Evolutionary conservation across 2,329 filamentous ascomycete genomes (phyloP).

Genomic region (Talaromyces amestolkiae): DNA sequence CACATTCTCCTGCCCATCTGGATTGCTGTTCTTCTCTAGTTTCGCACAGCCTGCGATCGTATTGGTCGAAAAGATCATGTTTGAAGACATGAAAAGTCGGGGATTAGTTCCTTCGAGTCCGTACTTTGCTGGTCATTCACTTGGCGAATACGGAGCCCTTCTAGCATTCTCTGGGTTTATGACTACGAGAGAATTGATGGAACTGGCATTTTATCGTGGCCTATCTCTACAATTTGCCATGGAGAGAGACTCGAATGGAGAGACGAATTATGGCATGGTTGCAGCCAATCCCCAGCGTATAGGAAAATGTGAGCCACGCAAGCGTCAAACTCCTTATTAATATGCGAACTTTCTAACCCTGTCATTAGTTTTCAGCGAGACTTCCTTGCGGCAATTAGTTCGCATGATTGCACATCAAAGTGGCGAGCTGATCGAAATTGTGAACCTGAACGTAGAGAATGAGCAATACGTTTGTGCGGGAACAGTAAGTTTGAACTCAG

Average conservation of each 20-base stretch:
- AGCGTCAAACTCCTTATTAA: not conserved
- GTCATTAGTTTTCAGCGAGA: not conserved
- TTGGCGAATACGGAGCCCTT: constrained; percentile 96
- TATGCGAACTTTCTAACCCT: not conserved
- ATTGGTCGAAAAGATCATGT: constrained; percentile 98
- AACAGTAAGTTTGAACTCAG: constrained; percentile 43
- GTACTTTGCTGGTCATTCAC: constrained; percentile 95
- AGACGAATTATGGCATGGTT: constrained; percentile 95
- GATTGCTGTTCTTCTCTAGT: constrained; percentile 91
- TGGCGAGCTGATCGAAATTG: constrained; percentile 93
- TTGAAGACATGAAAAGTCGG: constrained; percentile 97
- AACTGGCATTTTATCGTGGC: constrained; percentile 97
- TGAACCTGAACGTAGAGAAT: constrained; percentile 82
- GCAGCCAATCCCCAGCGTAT: constrained; percentile 98
- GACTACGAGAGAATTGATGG: constrained; percentile 96
- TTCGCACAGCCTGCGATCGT: constrained; percentile 97
- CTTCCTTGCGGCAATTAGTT: constrained; percentile 70
- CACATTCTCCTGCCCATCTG: constrained; percentile 92
- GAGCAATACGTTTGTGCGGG: constrained; percentile 68
- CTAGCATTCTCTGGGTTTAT: constrained; percentile 96
- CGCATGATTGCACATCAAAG: constrained; percentile 91
- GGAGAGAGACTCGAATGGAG: constrained; percentile 69
- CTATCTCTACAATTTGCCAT: constrained; percentile 99
- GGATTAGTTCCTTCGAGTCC: constrained; percentile 92
- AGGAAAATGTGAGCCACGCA: constrained; percentile 69